A percentile compares a stretch with the other conserved stretches of the same genome.
Evolutionary conservation across 2,329 filamentous ascomycete species (phyloP).

Genomic region (Fonsecaea erecta): DNA sequence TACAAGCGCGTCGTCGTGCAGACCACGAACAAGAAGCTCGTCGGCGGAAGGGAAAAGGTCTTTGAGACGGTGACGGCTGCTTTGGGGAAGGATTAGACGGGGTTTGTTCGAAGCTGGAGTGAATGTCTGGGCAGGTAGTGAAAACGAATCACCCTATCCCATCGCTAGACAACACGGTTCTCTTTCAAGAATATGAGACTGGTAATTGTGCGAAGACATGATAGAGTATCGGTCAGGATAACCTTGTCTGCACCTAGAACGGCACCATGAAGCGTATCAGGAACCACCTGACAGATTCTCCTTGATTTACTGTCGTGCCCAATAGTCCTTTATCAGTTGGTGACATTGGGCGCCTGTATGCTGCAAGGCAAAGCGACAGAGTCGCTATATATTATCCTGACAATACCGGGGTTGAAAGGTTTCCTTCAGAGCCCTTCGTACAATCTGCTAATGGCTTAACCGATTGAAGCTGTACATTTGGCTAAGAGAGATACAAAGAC

Average conservation of each 20-base stretch:
- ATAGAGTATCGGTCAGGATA: background rate
- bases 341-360: too few species aligned
- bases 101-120: background rate
- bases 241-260: background rate
- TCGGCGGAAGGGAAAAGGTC: constrained; percentile 10
- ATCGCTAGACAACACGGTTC: background rate
- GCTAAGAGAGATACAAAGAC: background rate
- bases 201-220: background rate
- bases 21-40: constrained; percentile 21
- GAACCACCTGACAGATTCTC: too few species aligned
- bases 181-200: background rate
- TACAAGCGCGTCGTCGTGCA: constrained; percentile 54
- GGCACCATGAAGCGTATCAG: background rate
- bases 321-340: too few species aligned
- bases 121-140: background rate
- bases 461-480: background rate
- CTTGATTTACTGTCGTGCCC: too few species aligned
- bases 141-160: background rate
- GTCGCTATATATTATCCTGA: too few species aligned
- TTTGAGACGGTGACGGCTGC: constrained; percentile 15
- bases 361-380: too few species aligned
- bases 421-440: background rate
- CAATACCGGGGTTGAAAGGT: too few species aligned
- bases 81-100: constrained; percentile 27
- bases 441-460: background rate